Evolutionary conservation across 257 asterid species (phyloP).

Genomic region (Nicotiana obtusifolia): DNA sequence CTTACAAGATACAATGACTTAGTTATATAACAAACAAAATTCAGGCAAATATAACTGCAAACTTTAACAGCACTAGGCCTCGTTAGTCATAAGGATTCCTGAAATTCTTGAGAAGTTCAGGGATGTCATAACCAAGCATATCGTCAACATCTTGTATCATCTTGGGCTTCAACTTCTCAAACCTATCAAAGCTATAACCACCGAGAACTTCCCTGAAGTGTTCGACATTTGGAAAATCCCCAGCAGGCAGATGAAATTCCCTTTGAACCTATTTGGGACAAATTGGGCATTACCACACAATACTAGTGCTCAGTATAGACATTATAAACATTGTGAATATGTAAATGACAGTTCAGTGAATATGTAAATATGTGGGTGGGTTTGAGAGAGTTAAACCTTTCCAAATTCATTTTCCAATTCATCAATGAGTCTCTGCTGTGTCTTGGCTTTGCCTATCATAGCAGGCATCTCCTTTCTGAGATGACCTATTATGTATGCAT

Average conservation of each 20-base stretch:
- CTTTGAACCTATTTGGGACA: conserved; percentile 59
- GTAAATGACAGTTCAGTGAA: neutral
- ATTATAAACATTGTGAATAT: neutral
- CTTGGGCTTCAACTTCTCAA: conserved; percentile 81
- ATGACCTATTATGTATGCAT: conserved; percentile 84
- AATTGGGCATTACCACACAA: neutral
- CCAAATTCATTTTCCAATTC: conserved; percentile 67
- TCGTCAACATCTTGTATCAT: conserved; percentile 85
- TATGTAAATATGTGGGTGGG: neutral
- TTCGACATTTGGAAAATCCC: conserved; percentile 85
- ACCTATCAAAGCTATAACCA: conserved; percentile 72
- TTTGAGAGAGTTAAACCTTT: conserved; percentile 42
- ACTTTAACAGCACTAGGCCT: neutral
- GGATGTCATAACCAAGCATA: conserved; percentile 94
- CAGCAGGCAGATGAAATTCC: conserved; percentile 80
- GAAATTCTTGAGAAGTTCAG: conserved; percentile 75
- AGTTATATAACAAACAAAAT: neutral
- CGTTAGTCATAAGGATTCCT: conserved; percentile 76
- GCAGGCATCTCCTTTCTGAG: conserved; percentile 91
- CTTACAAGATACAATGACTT: neutral
- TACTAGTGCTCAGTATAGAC: neutral
- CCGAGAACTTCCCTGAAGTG: conserved; percentile 58
- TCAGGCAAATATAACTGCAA: neutral
- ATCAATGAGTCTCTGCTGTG: conserved; percentile 84
- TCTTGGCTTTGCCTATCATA: conserved; percentile 92